Evolutionary conservation across 179 eudicot genomes (phyloP).

Genomic region (Heliamphora pulchella): DNA sequence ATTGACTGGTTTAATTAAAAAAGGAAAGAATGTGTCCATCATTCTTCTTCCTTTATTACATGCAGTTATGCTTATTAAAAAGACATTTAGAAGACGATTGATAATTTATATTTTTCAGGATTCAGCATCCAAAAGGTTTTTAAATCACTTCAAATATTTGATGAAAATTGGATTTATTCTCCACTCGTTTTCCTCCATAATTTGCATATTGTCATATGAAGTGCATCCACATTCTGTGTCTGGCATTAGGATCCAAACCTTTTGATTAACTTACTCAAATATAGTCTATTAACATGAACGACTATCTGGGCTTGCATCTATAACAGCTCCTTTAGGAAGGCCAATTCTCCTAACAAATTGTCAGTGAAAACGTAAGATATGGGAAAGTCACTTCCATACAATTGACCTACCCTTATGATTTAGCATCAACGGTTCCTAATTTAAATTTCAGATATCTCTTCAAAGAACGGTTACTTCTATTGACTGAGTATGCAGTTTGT

Average conservation of each 20-base stretch:
- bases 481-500: neutral
- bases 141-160: neutral
- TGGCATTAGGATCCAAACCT: neutral
- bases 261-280: neutral
- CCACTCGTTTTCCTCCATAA: neutral
- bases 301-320: too few species aligned
- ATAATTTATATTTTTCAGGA: neutral
- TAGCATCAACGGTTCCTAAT: neutral
- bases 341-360: neutral
- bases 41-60: too few species aligned
- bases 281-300: neutral
- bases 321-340: neutral
- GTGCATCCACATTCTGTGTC: neutral
- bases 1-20: too few species aligned
- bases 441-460: neutral
- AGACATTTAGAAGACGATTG: neutral
- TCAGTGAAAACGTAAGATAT: neutral
- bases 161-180: neutral
- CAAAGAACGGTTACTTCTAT: neutral
- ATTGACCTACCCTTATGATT: neutral
- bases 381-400: neutral
- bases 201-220: neutral
- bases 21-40: too few species aligned
- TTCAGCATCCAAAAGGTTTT: neutral
- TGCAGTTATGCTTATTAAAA: neutral